Base-by-base conservation (phyloP, 306 rosid genomes). In the Vigna trinervia region DNA sequence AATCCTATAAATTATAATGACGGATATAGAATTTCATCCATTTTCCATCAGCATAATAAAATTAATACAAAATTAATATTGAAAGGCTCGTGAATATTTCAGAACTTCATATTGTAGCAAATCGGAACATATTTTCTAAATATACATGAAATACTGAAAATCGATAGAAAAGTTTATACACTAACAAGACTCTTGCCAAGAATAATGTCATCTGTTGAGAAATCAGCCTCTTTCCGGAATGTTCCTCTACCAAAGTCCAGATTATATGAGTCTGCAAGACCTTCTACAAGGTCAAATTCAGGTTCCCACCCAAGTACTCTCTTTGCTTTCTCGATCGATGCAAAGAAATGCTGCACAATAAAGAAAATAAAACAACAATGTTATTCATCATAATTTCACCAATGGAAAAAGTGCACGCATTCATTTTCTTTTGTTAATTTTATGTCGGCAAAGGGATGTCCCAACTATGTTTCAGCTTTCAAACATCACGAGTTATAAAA, bases 211-310 rank as follows among this genome's bases (percentile, higher is more conserved):
- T 95, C 99, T 6, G 99, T 92, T 45, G 88, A 79, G 78, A 92
- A 95, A 87, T 95, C 97, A 61, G 99, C 89, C 73, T 76, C 97
- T 86, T 95, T 95, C 46, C 99, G 81, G 88, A 45, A 92, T 30
- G 97, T 90, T 65, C 99, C 97, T 85, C 97, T 83, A 0, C 97
- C 99, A 70, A 95, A 95, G 85, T 95, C 99, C 36, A 90, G 80
- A 78, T 90, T 86, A 83, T 90, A 95, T 4, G 97, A 95, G 81
- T 92, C 97, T 34, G 97, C 59, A 70, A 95, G 97, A 74, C 99
- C 97, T 79, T 88, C 97, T 63, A 95, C 96, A 69, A 90, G 85
- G 5, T 78, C 88, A 32, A 84, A 89, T n/a, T 92, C 96, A 0
- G 97, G 97, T 77, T 88, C 86, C 85, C 75, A 85, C 39, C 97